These are phyloP conservation scores for Sclerotinia glacialis DNA, from an alignment of 2,329 filamentous ascomycete species.

Conservation along the genomic window DNA sequence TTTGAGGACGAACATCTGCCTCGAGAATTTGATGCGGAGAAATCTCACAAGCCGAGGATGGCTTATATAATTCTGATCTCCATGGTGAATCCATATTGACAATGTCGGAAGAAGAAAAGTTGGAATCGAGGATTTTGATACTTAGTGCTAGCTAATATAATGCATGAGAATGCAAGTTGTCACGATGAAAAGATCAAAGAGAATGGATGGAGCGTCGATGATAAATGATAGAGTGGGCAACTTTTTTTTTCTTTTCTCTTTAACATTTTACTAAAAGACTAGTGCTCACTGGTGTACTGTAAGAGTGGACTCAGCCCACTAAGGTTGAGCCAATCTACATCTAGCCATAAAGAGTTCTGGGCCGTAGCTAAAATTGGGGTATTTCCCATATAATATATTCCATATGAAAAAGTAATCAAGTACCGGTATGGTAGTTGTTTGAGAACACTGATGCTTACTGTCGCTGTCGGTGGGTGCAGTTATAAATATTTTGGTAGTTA, in stretches of 20 bases:
- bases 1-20: slow-evolving; percentile 28
- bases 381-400: too few relatives aligned
- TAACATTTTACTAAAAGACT: slow-evolving; percentile 7
- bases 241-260: not conserved
- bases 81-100: slow-evolving; percentile 29
- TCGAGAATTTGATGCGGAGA: slow-evolving; percentile 27
- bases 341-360: slow-evolving; percentile 1
- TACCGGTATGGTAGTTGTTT: not conserved
- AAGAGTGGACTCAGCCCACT: not conserved
- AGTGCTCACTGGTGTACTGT: not conserved
- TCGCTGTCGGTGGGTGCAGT: not conserved
- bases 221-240: not conserved
- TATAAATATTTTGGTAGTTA: not conserved
- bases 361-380: not conserved
- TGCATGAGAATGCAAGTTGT: not conserved
- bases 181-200: not conserved
- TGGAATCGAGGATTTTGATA: not conserved
- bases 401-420: too few relatives aligned
- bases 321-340: slow-evolving; percentile 6
- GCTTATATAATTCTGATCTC: slow-evolving; percentile 28
- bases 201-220: not conserved
- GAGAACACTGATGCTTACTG: not conserved
- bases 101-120: not conserved
- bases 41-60: slow-evolving; percentile 34
- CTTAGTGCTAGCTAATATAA: not conserved